A percentile compares a stretch with the other conserved stretches of the same genome.
phyloP scores from a whole-genome alignment of 805 yeast genomes.

The Maudiozyma serrabonitensis region DNA sequence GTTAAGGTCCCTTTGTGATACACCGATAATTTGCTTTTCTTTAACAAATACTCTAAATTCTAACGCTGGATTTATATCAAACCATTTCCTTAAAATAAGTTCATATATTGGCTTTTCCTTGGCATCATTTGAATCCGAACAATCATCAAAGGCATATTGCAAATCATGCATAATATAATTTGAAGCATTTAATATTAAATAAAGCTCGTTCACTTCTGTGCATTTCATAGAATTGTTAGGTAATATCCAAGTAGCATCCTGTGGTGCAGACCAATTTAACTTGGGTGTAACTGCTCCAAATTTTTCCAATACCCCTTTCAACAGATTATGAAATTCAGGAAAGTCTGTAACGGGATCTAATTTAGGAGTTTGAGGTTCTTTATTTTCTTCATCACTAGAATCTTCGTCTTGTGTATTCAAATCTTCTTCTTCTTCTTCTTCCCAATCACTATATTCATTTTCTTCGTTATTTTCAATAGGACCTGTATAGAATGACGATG shows the following conservation, averaged over 20 bases:
- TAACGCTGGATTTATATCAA: conserved; percentile 72
- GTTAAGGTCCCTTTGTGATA: conserved; percentile 80
- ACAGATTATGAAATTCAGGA: conserved; percentile 46
- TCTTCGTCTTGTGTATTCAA: conserved; percentile 2
- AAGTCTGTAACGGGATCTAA: conserved; percentile 43
- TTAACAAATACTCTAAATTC: conserved; percentile 85
- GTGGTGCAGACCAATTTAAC: conserved; percentile 94
- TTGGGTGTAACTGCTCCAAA: conserved; percentile 72
- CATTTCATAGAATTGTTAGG: conserved; percentile 72
- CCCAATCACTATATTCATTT: conserved; percentile 72
- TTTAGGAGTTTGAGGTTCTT: conserved; percentile 4
- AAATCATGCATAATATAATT: conserved; percentile 83
- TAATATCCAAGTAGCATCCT: conserved; percentile 88
- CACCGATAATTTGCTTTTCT: conserved; percentile 53
- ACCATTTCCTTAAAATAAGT: conserved; percentile 76
- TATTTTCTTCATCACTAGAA: conserved; percentile 13
- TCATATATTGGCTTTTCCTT: conserved; percentile 37
- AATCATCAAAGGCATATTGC: conserved; percentile 54
- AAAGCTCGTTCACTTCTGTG: conserved; percentile 60
- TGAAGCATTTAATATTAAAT: conserved; percentile 73
- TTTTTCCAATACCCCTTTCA: conserved; percentile 37
- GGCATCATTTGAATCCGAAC: conserved; percentile 26
- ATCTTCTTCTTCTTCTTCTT: conserved; percentile 34
- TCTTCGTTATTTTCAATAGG: conserved; percentile 37
- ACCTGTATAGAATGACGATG: conserved; percentile 26